Conservation (phyloP, 257 asterid species). For the Fraxinus cuspidata region DNA sequence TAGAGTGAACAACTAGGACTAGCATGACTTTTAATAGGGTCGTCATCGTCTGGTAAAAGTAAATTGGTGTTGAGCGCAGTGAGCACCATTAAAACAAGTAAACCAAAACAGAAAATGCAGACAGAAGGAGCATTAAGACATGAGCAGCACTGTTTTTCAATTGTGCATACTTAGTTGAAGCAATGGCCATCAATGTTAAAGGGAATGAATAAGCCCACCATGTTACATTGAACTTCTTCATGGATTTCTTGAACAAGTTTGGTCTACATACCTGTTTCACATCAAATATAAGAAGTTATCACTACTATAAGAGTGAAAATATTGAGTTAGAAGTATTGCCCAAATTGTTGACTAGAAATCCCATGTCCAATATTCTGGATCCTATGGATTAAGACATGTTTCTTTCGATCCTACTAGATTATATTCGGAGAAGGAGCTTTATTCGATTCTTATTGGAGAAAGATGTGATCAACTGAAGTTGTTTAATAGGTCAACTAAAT, state of each 20-base stretch:
- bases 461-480: too few relatives aligned
- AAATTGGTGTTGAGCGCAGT: conserved; percentile 41
- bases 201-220: conserved; percentile 82
- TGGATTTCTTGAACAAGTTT: conserved; percentile 53
- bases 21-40: conserved; percentile 14
- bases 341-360: too few relatives aligned
- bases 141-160: conserved; percentile 47
- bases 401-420: too few relatives aligned
- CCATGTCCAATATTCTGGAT: too few relatives aligned
- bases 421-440: too few relatives aligned
- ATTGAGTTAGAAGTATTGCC: background rate
- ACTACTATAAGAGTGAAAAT: too few relatives aligned
- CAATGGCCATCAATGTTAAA: conserved; percentile 48
- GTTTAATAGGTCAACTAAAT: too few relatives aligned
- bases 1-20: background rate
- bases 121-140: conserved; percentile 34
- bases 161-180: conserved; percentile 50
- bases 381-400: too few relatives aligned
- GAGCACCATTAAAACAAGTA: conserved; percentile 35
- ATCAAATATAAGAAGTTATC: background rate
- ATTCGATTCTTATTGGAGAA: too few relatives aligned
- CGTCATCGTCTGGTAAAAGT: conserved; percentile 35
- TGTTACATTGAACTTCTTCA: conserved; percentile 55
- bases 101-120: conserved; percentile 45
- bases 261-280: conserved; percentile 60